Base-by-base conservation (phyloP, 495 filamentous ascomycete species). In the Xylaria grammica region DNA sequence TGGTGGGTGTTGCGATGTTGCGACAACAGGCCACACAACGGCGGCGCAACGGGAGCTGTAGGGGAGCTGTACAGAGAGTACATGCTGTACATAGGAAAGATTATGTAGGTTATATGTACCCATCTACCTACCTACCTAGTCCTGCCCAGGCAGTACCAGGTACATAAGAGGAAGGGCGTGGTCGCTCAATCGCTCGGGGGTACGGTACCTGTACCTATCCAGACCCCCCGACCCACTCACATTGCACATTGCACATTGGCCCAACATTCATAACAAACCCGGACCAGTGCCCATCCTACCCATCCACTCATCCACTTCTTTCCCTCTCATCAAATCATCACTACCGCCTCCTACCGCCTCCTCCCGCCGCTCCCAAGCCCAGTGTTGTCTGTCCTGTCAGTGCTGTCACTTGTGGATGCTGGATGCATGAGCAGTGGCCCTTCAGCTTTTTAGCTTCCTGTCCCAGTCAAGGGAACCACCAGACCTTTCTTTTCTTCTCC, bases 261-360 rank as follows among this genome's bases (percentile, higher is more conserved):
- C 8, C 40, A 42, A n/a, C n/a, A n/a, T n/a, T n/a, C n/a, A n/a
- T n/a, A n/a, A n/a, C n/a, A n/a, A n/a, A n/a, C n/a, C n/a, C n/a
- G n/a, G n/a, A n/a, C 26, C 3, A 17, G 17, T 26, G 7, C n/a
- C 22, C 42, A 61, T 45, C 30, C 49, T 49, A 19, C 44, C 45
- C 62, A 57, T 46, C 19, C 27, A 63, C 45, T 22, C 40, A 32
- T 44, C 45, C 56, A 60, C 45, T 50, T 59, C 46, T 45, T 50
- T 46, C 42, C 50, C 57, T 30, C 44, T 48, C 46, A 50, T 57
- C 59, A 56, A 66, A 66, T 65, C 66, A 53, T 22, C 58, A 32
- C 48, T 22, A 30, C 60, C 60, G 60, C 60, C 46, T 24, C 46
- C 48, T 45, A 44, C 46, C 60, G 48, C 55, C 44, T 45, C 50